Evolutionary conservation across 2,329 filamentous ascomycete genomes (phyloP).

Genomic region (Cordyceps militaris): DNA sequence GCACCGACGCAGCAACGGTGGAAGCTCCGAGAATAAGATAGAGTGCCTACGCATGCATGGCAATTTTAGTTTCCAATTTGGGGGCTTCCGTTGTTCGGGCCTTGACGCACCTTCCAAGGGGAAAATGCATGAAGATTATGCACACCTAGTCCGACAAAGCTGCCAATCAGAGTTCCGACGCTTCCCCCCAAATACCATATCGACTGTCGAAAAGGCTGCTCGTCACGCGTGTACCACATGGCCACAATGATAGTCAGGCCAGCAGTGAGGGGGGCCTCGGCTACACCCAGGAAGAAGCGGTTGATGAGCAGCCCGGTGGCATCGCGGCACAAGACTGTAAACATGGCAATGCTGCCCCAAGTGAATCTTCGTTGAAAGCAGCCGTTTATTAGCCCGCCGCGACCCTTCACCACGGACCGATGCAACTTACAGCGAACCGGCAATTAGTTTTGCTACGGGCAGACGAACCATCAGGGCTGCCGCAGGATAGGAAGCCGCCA

Average conservation of each 20-base stretch:
- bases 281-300: conserved; percentile 27
- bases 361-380: background rate
- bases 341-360: background rate
- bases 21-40: conserved; percentile 9
- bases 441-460: background rate
- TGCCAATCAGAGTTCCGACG: conserved; percentile 19
- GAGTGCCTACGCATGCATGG: background rate
- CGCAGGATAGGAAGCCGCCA: background rate
- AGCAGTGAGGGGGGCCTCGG: conserved; percentile 25
- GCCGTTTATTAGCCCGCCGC: no score
- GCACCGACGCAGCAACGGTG: conserved; percentile 1
- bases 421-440: background rate
- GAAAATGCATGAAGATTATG: conserved; percentile 14
- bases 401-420: no score
- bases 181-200: conserved; percentile 24
- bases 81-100: background rate
- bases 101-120: background rate
- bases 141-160: conserved; percentile 21
- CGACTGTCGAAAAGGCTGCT: conserved; percentile 21
- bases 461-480: background rate
- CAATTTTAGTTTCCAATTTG: background rate
- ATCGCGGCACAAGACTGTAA: conserved; percentile 10
- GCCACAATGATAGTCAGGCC: conserved; percentile 24
- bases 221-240: conserved; percentile 30
- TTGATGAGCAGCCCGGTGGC: conserved; percentile 22